Percentiles rank a stretch among this genome's conserved stretches.
Evolutionary conservation across 108 stramenopile species (phyloP).

Genomic region (Fistulifera pelliculosa): DNA sequence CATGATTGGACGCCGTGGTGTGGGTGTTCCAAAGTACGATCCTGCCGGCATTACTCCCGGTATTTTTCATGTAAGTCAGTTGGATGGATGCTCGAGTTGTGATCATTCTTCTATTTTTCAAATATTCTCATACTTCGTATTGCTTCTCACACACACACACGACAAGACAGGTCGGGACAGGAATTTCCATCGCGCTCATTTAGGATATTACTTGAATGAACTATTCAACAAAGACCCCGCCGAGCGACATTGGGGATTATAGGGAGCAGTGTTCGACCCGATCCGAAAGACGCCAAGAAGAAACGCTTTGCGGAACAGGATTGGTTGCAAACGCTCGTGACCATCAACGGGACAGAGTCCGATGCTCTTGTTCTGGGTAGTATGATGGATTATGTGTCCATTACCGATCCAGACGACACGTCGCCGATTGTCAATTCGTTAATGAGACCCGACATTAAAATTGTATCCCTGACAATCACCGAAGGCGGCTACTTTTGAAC

Average conservation of each 20-base stretch:
- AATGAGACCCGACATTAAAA: slow-evolving; percentile 15
- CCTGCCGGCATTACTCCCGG: too few relatives aligned
- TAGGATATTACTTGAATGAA: slow-evolving; percentile 34
- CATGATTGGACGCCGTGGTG: too few relatives aligned
- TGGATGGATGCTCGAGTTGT: too few relatives aligned
- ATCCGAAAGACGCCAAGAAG: slow-evolving; percentile 25
- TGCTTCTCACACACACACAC: too few relatives aligned
- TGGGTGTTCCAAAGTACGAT: too few relatives aligned
- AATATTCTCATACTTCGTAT: too few relatives aligned
- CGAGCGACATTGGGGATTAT: slow-evolving; percentile 28
- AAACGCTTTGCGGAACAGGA: slow-evolving; percentile 30
- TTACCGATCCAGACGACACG: slow-evolving; percentile 1
- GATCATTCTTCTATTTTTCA: too few relatives aligned
- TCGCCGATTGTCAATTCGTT: background rate
- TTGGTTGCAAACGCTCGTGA: slow-evolving; percentile 33
- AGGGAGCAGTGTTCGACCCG: slow-evolving; percentile 30
- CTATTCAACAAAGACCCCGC: slow-evolving; percentile 8
- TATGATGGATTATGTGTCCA: slow-evolving; percentile 12
- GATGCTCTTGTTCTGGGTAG: slow-evolving; percentile 4
- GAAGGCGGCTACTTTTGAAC: slow-evolving; percentile 53
- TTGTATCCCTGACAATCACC: slow-evolving; percentile 42
- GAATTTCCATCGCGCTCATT: slow-evolving; percentile 49
- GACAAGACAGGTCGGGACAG: slow-evolving; percentile 43
- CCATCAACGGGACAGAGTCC: slow-evolving; percentile 1
- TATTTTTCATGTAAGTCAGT: too few relatives aligned